phyloP scores from a whole-genome alignment of 345 rosid genomes.

The Cardamine resedifolia region DNA sequence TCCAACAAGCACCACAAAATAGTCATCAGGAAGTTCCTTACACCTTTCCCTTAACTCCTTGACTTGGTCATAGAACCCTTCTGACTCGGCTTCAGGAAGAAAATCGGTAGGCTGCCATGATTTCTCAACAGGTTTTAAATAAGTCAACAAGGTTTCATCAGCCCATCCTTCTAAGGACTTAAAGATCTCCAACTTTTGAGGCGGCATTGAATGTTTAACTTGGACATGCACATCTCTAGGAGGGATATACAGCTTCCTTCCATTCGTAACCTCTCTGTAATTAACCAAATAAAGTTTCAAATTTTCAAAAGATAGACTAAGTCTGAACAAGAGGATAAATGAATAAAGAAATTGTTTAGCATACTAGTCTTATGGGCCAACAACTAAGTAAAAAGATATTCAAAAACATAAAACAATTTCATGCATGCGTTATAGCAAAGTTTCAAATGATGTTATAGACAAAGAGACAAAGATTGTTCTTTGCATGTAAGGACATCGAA shows the following conservation, averaged over 20 bases:
- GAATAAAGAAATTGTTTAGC: not conserved
- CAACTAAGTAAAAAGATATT: not conserved
- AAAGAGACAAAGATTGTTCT: not conserved
- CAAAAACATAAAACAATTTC: not conserved
- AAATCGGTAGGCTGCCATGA: constrained; percentile 72
- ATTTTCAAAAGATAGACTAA: not conserved
- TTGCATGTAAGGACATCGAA: not conserved
- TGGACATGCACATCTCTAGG: constrained; percentile 69
- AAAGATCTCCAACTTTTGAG: constrained; percentile 43
- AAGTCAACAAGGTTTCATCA: constrained; percentile 51
- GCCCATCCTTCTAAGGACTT: constrained; percentile 72
- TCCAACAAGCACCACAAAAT: constrained; percentile 67
- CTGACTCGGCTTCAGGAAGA: constrained; percentile 50
- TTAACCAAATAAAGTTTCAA: not conserved
- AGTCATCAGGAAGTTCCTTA: constrained; percentile 62
- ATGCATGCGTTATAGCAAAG: constrained; percentile 7
- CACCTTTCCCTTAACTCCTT: constrained; percentile 63
- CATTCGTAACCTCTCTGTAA: constrained; percentile 55
- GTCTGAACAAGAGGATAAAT: not conserved
- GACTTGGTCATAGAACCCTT: constrained; percentile 64
- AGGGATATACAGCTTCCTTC: constrained; percentile 54
- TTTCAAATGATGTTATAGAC: not conserved
- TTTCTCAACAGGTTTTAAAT: constrained; percentile 64
- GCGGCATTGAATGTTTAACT: constrained; percentile 68
- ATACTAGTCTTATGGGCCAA: constrained; percentile 22